These are phyloP conservation scores for Gnaphalium uliginosum DNA, from an alignment of 129 eudicot genomes.

Conservation along the genomic window DNA sequence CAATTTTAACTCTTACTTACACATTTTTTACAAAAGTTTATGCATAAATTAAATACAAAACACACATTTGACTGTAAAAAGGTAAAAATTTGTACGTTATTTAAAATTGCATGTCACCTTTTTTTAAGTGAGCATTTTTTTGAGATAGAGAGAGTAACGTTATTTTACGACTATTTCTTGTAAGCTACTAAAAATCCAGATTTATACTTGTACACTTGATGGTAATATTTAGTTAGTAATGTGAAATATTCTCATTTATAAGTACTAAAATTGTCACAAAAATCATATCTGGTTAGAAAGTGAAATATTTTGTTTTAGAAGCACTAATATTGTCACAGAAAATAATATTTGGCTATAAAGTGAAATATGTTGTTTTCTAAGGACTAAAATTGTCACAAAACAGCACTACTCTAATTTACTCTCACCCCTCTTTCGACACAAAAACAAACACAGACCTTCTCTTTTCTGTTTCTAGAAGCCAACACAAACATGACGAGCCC, in stretches of 20 bases:
- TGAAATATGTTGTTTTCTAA: not conserved
- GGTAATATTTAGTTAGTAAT: too few species aligned
- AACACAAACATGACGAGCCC: conserved; percentile 49
- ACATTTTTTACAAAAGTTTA: too few species aligned
- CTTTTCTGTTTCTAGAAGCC: conserved; percentile 37
- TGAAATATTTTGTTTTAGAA: not conserved
- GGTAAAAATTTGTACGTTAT: too few species aligned
- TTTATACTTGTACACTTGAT: too few species aligned
- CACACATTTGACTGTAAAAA: too few species aligned
- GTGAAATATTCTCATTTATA: not conserved
- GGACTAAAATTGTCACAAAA: conserved; percentile 4
- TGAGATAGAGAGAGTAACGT: too few species aligned
- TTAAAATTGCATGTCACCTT: too few species aligned
- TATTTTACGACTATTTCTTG: too few species aligned
- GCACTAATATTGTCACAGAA: not conserved
- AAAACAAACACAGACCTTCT: conserved; percentile 11
- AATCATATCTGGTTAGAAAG: not conserved
- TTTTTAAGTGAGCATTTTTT: too few species aligned
- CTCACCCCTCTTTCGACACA: conserved; percentile 18
- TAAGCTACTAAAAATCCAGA: too few species aligned
- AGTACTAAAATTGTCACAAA: not conserved
- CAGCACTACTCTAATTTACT: not conserved
- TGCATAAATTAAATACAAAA: too few species aligned
- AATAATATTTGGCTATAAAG: not conserved
- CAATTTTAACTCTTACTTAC: too few species aligned